phyloP scores from a whole-genome alignment of 2,329 filamentous ascomycete species.

The Pochonia chlamydosporia region DNA sequence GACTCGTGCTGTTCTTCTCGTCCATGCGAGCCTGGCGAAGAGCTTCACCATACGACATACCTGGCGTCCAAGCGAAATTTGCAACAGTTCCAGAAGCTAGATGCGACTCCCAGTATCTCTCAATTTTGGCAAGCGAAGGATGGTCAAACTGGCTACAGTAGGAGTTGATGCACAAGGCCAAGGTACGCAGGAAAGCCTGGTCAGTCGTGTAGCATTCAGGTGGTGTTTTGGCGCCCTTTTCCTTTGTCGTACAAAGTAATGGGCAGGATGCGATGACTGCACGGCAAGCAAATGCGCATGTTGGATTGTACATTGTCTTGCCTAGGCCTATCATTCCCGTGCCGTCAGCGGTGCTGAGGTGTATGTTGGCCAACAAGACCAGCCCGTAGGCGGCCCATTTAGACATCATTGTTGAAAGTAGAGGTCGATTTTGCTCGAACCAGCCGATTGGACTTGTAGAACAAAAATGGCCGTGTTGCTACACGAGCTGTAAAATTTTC shows the following conservation, averaged over 20 bases:
- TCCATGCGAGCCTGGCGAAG: slow-evolving; percentile 15
- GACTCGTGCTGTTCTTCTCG: slow-evolving; percentile 9
- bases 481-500: too few species aligned
- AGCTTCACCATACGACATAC: slow-evolving; percentile 22
- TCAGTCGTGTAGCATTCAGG: slow-evolving; percentile 23
- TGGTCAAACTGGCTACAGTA: slow-evolving; percentile 20
- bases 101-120: slow-evolving; percentile 24
- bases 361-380: background rate
- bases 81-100: slow-evolving; percentile 22
- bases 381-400: background rate
- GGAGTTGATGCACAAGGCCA: slow-evolving; percentile 28
- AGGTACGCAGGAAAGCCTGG: slow-evolving; percentile 22
- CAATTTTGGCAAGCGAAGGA: slow-evolving; percentile 11
- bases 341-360: background rate
- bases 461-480: too few species aligned
- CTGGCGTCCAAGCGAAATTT: slow-evolving; percentile 15
- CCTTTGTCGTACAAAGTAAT: slow-evolving; percentile 24
- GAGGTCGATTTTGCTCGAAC: too few species aligned
- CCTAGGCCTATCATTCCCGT: slow-evolving; percentile 23
- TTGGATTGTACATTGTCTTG: slow-evolving; percentile 28
- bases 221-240: slow-evolving; percentile 13
- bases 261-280: slow-evolving; percentile 18
- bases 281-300: slow-evolving; percentile 30
- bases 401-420: background rate
- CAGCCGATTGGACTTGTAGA: too few species aligned